These are phyloP conservation scores for Theobroma cacao DNA, from an alignment of 345 rosid genomes.

Conservation along the genomic window DNA sequence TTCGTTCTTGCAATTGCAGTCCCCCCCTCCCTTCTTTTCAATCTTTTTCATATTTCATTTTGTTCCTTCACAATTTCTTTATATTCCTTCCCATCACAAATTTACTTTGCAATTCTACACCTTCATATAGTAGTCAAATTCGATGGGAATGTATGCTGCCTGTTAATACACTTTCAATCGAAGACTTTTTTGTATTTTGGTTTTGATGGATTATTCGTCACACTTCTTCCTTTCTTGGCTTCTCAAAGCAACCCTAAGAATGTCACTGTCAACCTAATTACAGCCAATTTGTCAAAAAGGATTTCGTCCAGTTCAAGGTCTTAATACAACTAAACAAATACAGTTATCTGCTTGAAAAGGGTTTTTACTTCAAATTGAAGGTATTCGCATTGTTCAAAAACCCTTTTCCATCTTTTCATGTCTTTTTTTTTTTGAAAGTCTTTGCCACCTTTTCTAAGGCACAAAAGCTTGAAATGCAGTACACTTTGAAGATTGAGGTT, in stretches of 20 bases:
- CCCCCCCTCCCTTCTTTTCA: not conserved
- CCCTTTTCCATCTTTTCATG: not conserved
- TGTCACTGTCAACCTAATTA: not conserved
- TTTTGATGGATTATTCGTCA: not conserved
- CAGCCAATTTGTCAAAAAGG: not conserved
- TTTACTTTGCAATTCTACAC: too few relatives aligned
- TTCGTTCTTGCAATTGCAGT: not conserved
- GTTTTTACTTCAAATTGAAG: not conserved
- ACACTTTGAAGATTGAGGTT: conserved; percentile 22
- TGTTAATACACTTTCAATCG: too few relatives aligned
- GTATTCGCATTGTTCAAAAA: not conserved
- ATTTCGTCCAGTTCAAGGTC: not conserved
- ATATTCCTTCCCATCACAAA: not conserved
- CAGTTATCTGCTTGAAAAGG: too few relatives aligned
- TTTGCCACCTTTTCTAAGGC: conserved; percentile 5
- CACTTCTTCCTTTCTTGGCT: not conserved
- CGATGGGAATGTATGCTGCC: too few relatives aligned
- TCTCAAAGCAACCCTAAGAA: not conserved
- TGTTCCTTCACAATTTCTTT: not conserved
- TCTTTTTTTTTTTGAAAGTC: not conserved
- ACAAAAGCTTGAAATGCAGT: conserved; percentile 11
- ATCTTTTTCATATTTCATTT: not conserved
- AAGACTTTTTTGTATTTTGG: too few relatives aligned
- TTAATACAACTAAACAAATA: not conserved
- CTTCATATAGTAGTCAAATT: too few relatives aligned